Percentiles rank a stretch among this genome's conserved stretches.
These are phyloP conservation scores for Alliaria petiolata DNA, from an alignment of 345 rosid genomes.

Conservation along the genomic window DNA sequence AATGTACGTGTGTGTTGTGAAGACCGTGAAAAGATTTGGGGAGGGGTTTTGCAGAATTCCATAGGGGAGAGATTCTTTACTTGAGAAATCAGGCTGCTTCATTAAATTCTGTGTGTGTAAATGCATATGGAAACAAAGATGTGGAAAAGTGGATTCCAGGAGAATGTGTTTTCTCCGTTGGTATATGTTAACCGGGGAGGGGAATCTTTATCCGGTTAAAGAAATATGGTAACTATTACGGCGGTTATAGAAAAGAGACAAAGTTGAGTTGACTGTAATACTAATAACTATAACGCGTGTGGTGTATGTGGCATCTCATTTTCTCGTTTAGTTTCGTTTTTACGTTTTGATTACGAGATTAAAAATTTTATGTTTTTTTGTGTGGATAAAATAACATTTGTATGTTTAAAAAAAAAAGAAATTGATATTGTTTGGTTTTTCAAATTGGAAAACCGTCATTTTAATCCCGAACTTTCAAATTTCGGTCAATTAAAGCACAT, in stretches of 20 bases:
- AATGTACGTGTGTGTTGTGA: constrained; percentile 25
- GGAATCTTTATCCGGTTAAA: constrained; percentile 1
- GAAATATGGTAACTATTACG: too few relatives aligned
- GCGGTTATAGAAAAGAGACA: background rate
- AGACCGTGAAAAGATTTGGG: constrained; percentile 17
- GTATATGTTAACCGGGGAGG: constrained; percentile 10
- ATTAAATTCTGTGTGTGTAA: too few relatives aligned
- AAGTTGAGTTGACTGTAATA: background rate
- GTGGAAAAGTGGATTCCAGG: background rate
- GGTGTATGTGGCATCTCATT: background rate
- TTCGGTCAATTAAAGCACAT: too few relatives aligned
- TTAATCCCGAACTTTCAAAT: too few relatives aligned
- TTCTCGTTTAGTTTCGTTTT: background rate
- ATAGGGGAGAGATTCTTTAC: constrained; percentile 19
- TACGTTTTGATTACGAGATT: too few relatives aligned
- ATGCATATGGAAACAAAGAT: constrained; percentile 1
- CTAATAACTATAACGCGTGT: too few relatives aligned
- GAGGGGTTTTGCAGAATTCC: background rate
- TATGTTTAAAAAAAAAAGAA: too few relatives aligned
- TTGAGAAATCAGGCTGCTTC: constrained; percentile 8
- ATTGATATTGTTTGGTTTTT: too few relatives aligned
- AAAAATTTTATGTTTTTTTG: too few relatives aligned
- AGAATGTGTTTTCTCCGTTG: too few relatives aligned
- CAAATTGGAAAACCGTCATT: too few relatives aligned
- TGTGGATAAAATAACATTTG: too few relatives aligned